These are phyloP conservation scores for Cercophora scortea DNA, from an alignment of 495 filamentous ascomycete species.

Conservation along the genomic window DNA sequence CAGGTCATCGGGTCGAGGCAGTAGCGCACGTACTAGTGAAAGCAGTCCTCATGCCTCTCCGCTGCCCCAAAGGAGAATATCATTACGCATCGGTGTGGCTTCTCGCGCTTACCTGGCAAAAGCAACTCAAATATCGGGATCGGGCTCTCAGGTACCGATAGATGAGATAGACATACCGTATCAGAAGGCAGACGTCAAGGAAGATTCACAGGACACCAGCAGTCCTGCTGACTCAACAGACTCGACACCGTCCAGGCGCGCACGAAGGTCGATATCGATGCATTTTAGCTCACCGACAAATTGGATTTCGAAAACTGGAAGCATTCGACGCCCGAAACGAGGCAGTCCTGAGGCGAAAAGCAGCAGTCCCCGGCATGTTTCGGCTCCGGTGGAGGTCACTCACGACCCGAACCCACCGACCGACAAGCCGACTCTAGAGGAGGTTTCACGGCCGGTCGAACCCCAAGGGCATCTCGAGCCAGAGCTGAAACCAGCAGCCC, in stretches of 20 bases:
- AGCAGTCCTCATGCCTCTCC: constrained; percentile 14
- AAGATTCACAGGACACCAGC: constrained; percentile 8
- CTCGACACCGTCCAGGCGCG: constrained; percentile 29
- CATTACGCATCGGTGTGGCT: constrained; percentile 8
- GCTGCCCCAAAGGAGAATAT: constrained; percentile 22
- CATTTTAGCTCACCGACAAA: constrained; percentile 42
- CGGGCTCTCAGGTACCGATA: constrained; percentile 5
- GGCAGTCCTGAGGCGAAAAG: constrained; percentile 25
- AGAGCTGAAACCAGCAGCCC: constrained; percentile 14
- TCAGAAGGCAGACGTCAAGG: constrained; percentile 1
- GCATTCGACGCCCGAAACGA: constrained; percentile 38
- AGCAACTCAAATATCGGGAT: constrained; percentile 19
- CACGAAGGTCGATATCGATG: constrained; percentile 44
- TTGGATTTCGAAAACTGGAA: constrained; percentile 44
- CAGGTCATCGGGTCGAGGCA: constrained; percentile 10
- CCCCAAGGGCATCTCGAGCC: constrained; percentile 8
- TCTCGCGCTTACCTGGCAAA: constrained; percentile 25
- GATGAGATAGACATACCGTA: constrained; percentile 1
- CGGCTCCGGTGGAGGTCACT: constrained; percentile 27
- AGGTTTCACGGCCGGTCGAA: constrained; percentile 16
- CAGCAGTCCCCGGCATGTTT: constrained; percentile 35
- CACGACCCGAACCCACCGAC: constrained; percentile 12
- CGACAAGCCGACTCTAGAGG: constrained; percentile 13
- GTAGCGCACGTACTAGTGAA: constrained; percentile 14
- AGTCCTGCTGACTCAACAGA: constrained; percentile 12